Conservation (phyloP, 1,284 basidiomycete species). For the Melampsora medusae region DNA sequence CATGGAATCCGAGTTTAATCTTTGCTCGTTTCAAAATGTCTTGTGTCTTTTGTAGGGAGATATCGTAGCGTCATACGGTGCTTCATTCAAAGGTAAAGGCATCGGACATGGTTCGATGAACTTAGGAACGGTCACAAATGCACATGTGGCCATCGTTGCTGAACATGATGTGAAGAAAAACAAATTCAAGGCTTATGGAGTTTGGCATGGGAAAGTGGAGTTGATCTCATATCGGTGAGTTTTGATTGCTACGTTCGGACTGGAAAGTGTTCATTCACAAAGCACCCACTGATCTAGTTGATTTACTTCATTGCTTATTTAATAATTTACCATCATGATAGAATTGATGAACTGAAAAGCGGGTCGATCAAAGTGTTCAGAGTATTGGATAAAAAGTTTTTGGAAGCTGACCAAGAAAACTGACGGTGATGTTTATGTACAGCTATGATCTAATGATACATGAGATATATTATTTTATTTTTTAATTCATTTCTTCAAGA, state of each 20-base stretch:
- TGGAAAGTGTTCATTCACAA: not conserved
- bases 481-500: not conserved
- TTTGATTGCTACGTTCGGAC: not conserved
- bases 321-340: not conserved
- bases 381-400: slow-evolving; percentile 38
- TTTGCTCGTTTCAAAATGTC: not conserved
- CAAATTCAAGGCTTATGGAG: slow-evolving; percentile 35
- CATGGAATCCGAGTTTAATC: not conserved
- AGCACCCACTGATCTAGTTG: not conserved
- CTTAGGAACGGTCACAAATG: slow-evolving; percentile 14
- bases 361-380: slow-evolving; percentile 32
- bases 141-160: slow-evolving; percentile 25
- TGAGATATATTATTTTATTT: no score
- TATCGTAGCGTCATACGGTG: slow-evolving; percentile 37
- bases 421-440: not conserved
- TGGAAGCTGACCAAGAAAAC: slow-evolving; percentile 9
- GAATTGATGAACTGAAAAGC: slow-evolving; percentile 38
- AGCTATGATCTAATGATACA: no score
- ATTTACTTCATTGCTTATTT: not conserved
- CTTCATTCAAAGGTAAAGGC: slow-evolving; percentile 38
- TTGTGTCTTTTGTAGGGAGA: slow-evolving; percentile 16
- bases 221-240: slow-evolving; percentile 40
- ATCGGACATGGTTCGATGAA: slow-evolving; percentile 41
- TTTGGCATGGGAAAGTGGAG: slow-evolving; percentile 39
- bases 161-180: slow-evolving; percentile 43